A percentile compares a stretch with the other conserved stretches of the same genome.
phyloP scores from a whole-genome alignment of 2,329 filamentous ascomycete species.

The Hypoxylon sp. region DNA sequence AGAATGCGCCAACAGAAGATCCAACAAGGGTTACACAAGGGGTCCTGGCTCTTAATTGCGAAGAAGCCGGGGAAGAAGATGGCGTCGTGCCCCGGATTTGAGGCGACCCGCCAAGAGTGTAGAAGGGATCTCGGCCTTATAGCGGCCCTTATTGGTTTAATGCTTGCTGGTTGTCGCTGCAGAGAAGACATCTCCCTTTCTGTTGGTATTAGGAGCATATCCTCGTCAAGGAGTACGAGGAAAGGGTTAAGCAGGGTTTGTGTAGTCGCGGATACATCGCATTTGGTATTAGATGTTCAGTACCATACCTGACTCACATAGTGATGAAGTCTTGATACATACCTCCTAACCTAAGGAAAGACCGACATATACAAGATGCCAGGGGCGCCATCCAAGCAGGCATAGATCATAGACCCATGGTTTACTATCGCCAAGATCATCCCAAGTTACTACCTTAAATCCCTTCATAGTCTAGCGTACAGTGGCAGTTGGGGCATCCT shows the following conservation, averaged over 20 bases:
- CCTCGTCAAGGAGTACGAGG: neutral
- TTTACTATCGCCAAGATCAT: slow-evolving; percentile 26
- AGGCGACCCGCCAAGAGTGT: slow-evolving; percentile 18
- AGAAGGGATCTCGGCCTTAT: slow-evolving; percentile 19
- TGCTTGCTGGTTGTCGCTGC: slow-evolving; percentile 6
- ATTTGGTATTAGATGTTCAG: neutral
- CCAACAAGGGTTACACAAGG: slow-evolving; percentile 18
- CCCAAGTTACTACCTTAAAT: slow-evolving; percentile 11
- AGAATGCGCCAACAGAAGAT: slow-evolving; percentile 23
- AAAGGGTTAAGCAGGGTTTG: neutral
- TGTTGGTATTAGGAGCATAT: neutral
- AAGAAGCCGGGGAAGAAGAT: slow-evolving; percentile 26
- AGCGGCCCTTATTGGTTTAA: slow-evolving; percentile 19
- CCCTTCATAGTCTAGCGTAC: slow-evolving; percentile 32
- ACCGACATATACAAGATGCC: slow-evolving; percentile 21
- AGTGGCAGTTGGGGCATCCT: slow-evolving; percentile 6
- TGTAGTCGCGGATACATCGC: neutral
- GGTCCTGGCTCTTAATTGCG: slow-evolving; percentile 15
- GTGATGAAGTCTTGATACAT: slow-evolving; percentile 1
- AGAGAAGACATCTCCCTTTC: slow-evolving; percentile 1
- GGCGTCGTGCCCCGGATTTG: slow-evolving; percentile 35
- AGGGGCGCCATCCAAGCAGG: slow-evolving; percentile 25
- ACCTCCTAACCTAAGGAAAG: no score
- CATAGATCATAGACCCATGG: slow-evolving; percentile 21
- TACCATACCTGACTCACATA: slow-evolving; percentile 1